Conservation (phyloP, 2,329 filamentous ascomycete species). For the Ambrosiella beaveri region DNA sequence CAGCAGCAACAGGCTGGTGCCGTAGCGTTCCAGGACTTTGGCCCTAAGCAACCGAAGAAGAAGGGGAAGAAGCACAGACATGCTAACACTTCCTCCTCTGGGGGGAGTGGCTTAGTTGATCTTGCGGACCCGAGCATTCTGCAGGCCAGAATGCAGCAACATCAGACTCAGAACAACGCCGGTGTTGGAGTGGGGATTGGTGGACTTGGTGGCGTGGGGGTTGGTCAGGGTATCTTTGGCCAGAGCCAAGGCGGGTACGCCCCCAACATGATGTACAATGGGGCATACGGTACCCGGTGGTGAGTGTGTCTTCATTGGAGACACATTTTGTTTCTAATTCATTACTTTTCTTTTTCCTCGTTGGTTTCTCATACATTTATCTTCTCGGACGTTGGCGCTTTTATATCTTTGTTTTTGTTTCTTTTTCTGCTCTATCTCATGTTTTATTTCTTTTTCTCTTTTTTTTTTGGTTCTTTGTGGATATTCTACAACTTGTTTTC, state of each 20-base stretch:
- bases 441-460: slow-evolving; percentile 7
- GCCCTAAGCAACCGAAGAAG: slow-evolving; percentile 98
- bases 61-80: slow-evolving; percentile 99
- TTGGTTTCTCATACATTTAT: slow-evolving; percentile 14
- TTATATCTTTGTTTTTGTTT: slow-evolving; percentile 15
- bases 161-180: slow-evolving; percentile 64
- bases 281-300: slow-evolving; percentile 10
- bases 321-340: slow-evolving; percentile 13
- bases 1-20: slow-evolving; percentile 19
- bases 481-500: slow-evolving; percentile 16
- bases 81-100: slow-evolving; percentile 99
- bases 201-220: slow-evolving; percentile 11
- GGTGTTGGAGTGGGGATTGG: slow-evolving; percentile 28
- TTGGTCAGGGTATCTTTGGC: slow-evolving; percentile 72
- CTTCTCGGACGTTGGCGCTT: slow-evolving; percentile 14
- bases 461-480: slow-evolving; percentile 11
- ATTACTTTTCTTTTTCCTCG: slow-evolving; percentile 16
- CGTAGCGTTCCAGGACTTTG: slow-evolving; percentile 60
- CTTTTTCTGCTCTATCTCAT: slow-evolving; percentile 7
- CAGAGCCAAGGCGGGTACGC: slow-evolving; percentile 93
- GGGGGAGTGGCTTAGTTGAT: slow-evolving; percentile 98
- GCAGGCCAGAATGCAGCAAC: slow-evolving; percentile 79
- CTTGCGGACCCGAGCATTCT: slow-evolving; percentile 99
- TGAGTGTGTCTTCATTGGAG: slow-evolving; percentile 3
- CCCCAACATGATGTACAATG: slow-evolving; percentile 59